phyloP scores from a whole-genome alignment of 139 green algal genomes.

The Ettlia oleoabundans region DNA sequence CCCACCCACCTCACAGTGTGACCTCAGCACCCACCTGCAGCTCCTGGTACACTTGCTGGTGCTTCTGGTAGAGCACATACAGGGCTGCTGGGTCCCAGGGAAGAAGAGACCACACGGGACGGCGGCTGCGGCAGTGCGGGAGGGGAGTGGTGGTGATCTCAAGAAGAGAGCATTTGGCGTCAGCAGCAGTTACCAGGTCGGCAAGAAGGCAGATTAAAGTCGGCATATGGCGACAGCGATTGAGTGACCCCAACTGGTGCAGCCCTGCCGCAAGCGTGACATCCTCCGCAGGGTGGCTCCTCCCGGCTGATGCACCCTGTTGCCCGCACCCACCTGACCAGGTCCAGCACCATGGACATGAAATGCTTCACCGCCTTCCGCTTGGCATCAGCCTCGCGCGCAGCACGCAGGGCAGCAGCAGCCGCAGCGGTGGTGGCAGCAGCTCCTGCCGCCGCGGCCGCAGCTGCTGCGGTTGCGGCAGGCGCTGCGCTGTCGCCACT shows the following conservation, averaged over 20 bases:
- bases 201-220: constrained; percentile 12
- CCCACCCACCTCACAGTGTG: not conserved
- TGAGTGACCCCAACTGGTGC: not conserved
- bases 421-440: not conserved
- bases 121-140: constrained; percentile 24
- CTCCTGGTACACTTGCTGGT: constrained; percentile 45
- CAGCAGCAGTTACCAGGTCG: not conserved
- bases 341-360: constrained; percentile 47
- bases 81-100: constrained; percentile 58
- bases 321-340: constrained; percentile 22
- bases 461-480: not conserved
- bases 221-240: not conserved
- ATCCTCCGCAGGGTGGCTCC: not conserved
- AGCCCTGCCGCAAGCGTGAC: not conserved
- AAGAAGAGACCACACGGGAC: constrained; percentile 46
- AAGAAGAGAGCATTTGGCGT: not conserved
- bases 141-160: not conserved
- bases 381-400: constrained; percentile 47
- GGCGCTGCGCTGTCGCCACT: constrained; percentile 22
- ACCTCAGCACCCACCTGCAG: constrained; percentile 28
- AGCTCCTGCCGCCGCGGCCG: not conserved
- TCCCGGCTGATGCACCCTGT: not conserved
- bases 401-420: constrained; percentile 1
- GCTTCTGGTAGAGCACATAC: constrained; percentile 41
- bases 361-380: constrained; percentile 45